Conservation (phyloP, 2,329 filamentous ascomycete genomes). For the Lachnellula subtilissima region DNA sequence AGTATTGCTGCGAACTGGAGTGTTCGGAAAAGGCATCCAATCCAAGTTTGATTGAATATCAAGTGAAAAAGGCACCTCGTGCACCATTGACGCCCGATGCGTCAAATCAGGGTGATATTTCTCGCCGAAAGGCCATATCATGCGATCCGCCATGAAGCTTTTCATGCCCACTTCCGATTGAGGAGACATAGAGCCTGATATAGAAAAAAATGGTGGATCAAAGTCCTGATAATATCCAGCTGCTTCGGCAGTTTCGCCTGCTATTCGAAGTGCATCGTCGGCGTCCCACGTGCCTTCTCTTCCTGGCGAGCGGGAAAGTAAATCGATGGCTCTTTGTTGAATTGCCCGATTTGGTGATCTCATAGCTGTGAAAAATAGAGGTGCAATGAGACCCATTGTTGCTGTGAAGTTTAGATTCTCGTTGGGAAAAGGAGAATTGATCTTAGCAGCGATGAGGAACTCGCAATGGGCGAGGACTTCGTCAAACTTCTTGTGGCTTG, state of each 20-base stretch:
- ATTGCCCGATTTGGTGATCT: slow-evolving; percentile 11
- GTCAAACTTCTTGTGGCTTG: slow-evolving; percentile 17
- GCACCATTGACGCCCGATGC: not conserved
- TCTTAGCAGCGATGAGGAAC: slow-evolving; percentile 8
- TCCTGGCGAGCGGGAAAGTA: slow-evolving; percentile 20
- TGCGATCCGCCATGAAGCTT: slow-evolving; percentile 10
- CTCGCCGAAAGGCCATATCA: slow-evolving; percentile 20
- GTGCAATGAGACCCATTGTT: slow-evolving; percentile 25
- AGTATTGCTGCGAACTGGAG: not conserved
- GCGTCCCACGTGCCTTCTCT: slow-evolving; percentile 29
- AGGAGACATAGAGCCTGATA: slow-evolving; percentile 1
- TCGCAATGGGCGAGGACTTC: slow-evolving; percentile 23
- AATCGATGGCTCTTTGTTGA: slow-evolving; percentile 16
- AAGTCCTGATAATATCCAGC: slow-evolving; percentile 6
- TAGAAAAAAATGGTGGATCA: not conserved
- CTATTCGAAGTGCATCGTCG: slow-evolving; percentile 18
- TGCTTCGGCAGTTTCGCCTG: slow-evolving; percentile 8
- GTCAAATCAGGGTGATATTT: slow-evolving; percentile 2
- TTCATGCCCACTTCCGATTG: slow-evolving; percentile 10
- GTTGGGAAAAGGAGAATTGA: not conserved
- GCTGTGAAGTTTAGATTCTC: slow-evolving; percentile 16
- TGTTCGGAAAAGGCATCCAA: slow-evolving; percentile 21
- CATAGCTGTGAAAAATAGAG: slow-evolving; percentile 23
- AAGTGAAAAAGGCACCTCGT: not conserved
- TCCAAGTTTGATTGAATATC: not conserved